These are phyloP conservation scores for Alternaria viburni DNA, from an alignment of 2,329 filamentous ascomycete species.

Conservation along the genomic window DNA sequence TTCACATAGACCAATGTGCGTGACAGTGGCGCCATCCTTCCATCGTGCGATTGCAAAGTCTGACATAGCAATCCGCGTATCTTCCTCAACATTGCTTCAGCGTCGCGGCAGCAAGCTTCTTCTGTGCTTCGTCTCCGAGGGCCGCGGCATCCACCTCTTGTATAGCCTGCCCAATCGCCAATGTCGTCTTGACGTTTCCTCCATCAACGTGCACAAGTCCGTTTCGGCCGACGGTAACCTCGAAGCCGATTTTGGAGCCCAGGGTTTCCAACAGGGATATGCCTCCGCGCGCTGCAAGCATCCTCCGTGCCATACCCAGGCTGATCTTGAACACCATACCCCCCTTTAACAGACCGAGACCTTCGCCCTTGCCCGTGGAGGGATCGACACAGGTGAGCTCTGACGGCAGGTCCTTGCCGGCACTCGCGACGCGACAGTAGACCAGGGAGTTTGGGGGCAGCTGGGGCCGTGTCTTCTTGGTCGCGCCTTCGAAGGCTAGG, in stretches of 20 bases:
- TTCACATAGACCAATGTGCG: background rate
- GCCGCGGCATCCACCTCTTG: slow-evolving; percentile 75
- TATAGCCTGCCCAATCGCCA: slow-evolving; percentile 80
- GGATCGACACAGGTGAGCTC: slow-evolving; percentile 90
- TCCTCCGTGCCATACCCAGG: slow-evolving; percentile 77
- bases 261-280: slow-evolving; percentile 81
- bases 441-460: slow-evolving; percentile 78
- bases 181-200: slow-evolving; percentile 72
- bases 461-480: slow-evolving; percentile 87
- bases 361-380: slow-evolving; percentile 85
- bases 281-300: slow-evolving; percentile 68
- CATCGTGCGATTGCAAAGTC: background rate
- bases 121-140: slow-evolving; percentile 70
- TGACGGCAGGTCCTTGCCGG: slow-evolving; percentile 70
- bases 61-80: background rate
- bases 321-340: slow-evolving; percentile 89
- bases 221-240: slow-evolving; percentile 92
- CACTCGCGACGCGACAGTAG: slow-evolving; percentile 82
- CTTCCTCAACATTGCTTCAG: slow-evolving; percentile 60
- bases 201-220: slow-evolving; percentile 92
- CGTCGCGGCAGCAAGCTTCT: slow-evolving; percentile 70
- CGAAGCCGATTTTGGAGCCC: slow-evolving; percentile 83
- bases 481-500: slow-evolving; percentile 90
- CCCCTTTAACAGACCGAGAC: slow-evolving; percentile 79
- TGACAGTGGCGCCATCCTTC: background rate